Conservation (phyloP, 805 yeast genomes). For the Ogataea philodendri region DNA sequence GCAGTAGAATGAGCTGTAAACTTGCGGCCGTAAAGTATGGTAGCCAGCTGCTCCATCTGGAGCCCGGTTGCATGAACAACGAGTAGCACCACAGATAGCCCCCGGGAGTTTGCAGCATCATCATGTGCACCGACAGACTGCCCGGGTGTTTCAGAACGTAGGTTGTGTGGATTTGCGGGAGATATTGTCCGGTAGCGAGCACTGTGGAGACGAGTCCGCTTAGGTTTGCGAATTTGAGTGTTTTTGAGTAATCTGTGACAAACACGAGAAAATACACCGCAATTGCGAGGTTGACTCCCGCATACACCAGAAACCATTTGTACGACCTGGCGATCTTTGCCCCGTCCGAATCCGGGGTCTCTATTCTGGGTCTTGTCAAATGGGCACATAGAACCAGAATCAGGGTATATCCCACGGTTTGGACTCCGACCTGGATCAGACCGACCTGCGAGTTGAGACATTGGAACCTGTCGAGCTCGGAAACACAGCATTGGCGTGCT, state of each 20-base stretch:
- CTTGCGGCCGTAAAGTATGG: slow-evolving; percentile 72
- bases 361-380: slow-evolving; percentile 44
- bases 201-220: slow-evolving; percentile 66
- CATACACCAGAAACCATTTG: slow-evolving; percentile 40
- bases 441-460: slow-evolving; percentile 68
- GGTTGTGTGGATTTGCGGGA: slow-evolving; percentile 79
- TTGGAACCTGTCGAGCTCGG: slow-evolving; percentile 45
- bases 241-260: slow-evolving; percentile 7
- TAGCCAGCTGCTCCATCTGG: slow-evolving; percentile 85
- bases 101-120: slow-evolving; percentile 87
- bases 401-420: slow-evolving; percentile 56
- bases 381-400: slow-evolving; percentile 55
- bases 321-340: slow-evolving; percentile 40
- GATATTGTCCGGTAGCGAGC: slow-evolving; percentile 66
- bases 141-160: slow-evolving; percentile 72
- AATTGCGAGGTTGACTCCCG: slow-evolving; percentile 34
- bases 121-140: slow-evolving; percentile 73
- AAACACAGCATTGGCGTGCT: slow-evolving; percentile 61
- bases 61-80: slow-evolving; percentile 66
- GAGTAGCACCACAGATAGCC: slow-evolving; percentile 80
- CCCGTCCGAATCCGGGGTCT: slow-evolving; percentile 47
- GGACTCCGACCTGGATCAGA: slow-evolving; percentile 62
- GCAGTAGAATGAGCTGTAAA: slow-evolving; percentile 59
- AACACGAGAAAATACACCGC: slow-evolving; percentile 34
- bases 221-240: slow-evolving; percentile 47